A percentile compares a stretch with the other conserved stretches of the same genome.
phyloP scores from a whole-genome alignment of 768 basidiomycete genomes.

The Amanita rubescens region DNA sequence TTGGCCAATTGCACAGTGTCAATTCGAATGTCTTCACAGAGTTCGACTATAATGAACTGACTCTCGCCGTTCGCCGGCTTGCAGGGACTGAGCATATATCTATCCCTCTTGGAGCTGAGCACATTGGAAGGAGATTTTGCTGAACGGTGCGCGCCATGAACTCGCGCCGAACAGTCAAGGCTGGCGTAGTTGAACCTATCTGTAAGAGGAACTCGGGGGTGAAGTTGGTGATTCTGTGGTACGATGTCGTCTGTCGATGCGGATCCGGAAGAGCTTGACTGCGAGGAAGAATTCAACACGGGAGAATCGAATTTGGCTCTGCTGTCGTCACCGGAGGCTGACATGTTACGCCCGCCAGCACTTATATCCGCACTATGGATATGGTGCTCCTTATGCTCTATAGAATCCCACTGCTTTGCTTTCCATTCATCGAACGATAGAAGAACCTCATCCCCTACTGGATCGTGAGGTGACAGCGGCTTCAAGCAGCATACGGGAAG shows the following conservation, averaged over 20 bases:
- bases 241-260: constrained; percentile 13
- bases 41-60: constrained; percentile 87
- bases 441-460: constrained; percentile 54
- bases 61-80: constrained; percentile 41
- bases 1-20: constrained; percentile 96
- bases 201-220: constrained; percentile 65
- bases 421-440: constrained; percentile 91
- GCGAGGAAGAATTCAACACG: constrained; percentile 4
- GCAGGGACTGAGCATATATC: constrained; percentile 97
- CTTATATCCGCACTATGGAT: not conserved
- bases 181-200: constrained; percentile 96
- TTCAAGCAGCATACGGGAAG: constrained; percentile 65
- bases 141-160: constrained; percentile 74
- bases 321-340: not conserved
- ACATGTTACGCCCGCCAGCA: not conserved
- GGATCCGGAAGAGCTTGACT: constrained; percentile 4
- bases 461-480: constrained; percentile 39
- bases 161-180: constrained; percentile 87
- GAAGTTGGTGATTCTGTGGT: constrained; percentile 28
- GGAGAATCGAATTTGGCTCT: constrained; percentile 1
- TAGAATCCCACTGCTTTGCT: constrained; percentile 45
- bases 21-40: constrained; percentile 96
- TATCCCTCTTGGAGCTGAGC: constrained; percentile 82
- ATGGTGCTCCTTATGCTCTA: constrained; percentile 30
- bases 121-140: constrained; percentile 82